These are phyloP conservation scores for Triticum monococcum DNA, from an alignment of 176 grass and related monocot species.

Conservation along the genomic window DNA sequence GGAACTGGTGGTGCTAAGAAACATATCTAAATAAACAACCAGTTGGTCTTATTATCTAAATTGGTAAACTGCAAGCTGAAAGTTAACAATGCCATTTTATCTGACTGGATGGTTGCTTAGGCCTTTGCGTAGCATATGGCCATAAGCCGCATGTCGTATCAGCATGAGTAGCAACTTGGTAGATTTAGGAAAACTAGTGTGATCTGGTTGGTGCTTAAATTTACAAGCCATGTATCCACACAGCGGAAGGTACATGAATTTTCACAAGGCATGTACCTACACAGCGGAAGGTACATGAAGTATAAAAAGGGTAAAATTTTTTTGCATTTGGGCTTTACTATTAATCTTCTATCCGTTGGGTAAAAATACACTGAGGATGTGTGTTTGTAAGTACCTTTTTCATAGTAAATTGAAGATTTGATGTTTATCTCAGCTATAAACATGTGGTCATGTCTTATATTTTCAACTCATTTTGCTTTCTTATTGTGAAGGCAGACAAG, in stretches of 20 bases:
- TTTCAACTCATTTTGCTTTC: constrained; percentile 15
- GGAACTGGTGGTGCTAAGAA: too few relatives aligned
- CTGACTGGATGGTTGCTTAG: background rate
- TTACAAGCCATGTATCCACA: background rate
- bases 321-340: background rate
- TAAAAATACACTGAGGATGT: background rate
- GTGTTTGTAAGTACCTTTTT: background rate
- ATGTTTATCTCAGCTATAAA: background rate
- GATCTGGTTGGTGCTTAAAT: too few relatives aligned
- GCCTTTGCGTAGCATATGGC: background rate
- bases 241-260: background rate
- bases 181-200: background rate
- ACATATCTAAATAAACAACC: too few relatives aligned
- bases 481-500: constrained; percentile 57
- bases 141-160: background rate
- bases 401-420: constrained; percentile 8
- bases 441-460: constrained; percentile 1
- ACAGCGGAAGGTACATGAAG: background rate
- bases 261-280: background rate
- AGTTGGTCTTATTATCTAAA: background rate
- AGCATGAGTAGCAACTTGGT: background rate
- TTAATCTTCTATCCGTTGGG: background rate
- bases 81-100: background rate
- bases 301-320: background rate
- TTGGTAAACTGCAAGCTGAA: background rate